A percentile compares a stretch with the other conserved stretches of the same genome.
Evolutionary conservation across 208 protist genomes (phyloP).

Genomic region (Trypanosomatidae sp.): DNA sequence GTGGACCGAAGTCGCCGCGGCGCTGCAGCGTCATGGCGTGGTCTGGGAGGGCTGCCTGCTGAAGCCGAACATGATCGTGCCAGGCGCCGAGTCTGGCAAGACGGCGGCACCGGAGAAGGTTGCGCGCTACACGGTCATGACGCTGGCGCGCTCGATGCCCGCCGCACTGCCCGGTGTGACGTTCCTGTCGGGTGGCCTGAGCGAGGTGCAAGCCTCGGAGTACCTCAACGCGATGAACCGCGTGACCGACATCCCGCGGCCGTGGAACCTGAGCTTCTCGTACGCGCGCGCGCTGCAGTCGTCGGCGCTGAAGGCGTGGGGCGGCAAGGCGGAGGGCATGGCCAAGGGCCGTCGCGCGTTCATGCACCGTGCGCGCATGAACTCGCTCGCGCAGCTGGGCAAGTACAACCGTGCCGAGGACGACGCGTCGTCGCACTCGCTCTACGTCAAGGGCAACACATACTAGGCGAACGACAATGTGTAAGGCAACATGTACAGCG

Average conservation of each 20-base stretch:
- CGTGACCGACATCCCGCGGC: conserved; percentile 15
- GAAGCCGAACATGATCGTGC: conserved; percentile 97
- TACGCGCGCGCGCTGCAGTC: conserved; percentile 94
- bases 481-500: no score
- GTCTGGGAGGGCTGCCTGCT: conserved; percentile 92
- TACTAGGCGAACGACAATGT: conserved; percentile 32
- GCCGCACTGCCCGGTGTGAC: conserved; percentile 89
- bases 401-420: conserved; percentile 68
- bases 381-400: conserved; percentile 63
- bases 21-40: conserved; percentile 91
- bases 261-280: conserved; percentile 91
- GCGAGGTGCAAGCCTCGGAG: conserved; percentile 90
- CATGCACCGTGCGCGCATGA: conserved; percentile 76
- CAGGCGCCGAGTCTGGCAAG: conserved; percentile 62
- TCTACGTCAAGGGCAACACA: conserved; percentile 82
- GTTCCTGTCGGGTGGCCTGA: conserved; percentile 95
- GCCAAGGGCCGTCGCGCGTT: conserved; percentile 75
- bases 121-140: conserved; percentile 78
- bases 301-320: conserved; percentile 86
- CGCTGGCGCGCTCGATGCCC: conserved; percentile 88
- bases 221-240: conserved; percentile 95
- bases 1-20: conserved; percentile 52
- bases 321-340: conserved; percentile 71
- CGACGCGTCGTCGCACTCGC: conserved; percentile 50
- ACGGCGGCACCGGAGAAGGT: conserved; percentile 72